These are phyloP conservation scores for Nematocida sp. DNA, from an alignment of 371 early-diverging fungal genomes.

Conservation along the genomic window DNA sequence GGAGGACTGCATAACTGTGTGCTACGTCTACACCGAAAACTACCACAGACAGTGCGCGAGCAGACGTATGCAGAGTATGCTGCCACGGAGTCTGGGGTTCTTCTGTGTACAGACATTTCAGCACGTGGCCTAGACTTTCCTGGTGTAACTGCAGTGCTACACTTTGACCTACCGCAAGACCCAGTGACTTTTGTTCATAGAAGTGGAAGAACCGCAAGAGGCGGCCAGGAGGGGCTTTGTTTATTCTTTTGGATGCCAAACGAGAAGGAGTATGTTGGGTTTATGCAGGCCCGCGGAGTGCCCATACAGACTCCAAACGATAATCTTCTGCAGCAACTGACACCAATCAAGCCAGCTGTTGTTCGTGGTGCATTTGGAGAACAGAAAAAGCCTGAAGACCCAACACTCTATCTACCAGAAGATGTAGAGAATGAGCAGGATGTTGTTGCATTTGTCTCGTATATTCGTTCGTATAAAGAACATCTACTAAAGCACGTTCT, in stretches of 20 bases:
- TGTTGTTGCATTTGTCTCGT: conserved; percentile 69
- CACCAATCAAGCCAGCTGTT: neutral
- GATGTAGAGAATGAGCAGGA: conserved; percentile 32
- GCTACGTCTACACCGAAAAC: conserved; percentile 65
- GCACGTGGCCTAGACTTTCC: conserved; percentile 69
- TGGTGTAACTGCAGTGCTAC: conserved; percentile 62
- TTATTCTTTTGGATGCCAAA: conserved; percentile 70
- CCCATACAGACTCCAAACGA: conserved; percentile 7
- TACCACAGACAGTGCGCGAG: conserved; percentile 63
- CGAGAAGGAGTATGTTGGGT: conserved; percentile 63
- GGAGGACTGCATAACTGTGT: neutral
- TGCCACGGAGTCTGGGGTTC: conserved; percentile 33
- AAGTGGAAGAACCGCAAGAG: conserved; percentile 91
- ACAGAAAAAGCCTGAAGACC: neutral
- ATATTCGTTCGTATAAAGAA: conserved; percentile 69
- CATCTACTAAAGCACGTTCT: conserved; percentile 66
- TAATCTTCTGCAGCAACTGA: neutral
- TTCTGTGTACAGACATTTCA: conserved; percentile 68
- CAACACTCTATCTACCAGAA: neutral
- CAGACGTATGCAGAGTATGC: conserved; percentile 59
- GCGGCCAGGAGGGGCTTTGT: conserved; percentile 80
- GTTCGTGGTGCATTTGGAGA: neutral
- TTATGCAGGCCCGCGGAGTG: conserved; percentile 55
- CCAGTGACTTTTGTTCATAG: conserved; percentile 90
- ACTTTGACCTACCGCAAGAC: conserved; percentile 71